phyloP scores from a whole-genome alignment of 192 early-diverging fungal species.

The Funneliformis mosseae region DNA sequence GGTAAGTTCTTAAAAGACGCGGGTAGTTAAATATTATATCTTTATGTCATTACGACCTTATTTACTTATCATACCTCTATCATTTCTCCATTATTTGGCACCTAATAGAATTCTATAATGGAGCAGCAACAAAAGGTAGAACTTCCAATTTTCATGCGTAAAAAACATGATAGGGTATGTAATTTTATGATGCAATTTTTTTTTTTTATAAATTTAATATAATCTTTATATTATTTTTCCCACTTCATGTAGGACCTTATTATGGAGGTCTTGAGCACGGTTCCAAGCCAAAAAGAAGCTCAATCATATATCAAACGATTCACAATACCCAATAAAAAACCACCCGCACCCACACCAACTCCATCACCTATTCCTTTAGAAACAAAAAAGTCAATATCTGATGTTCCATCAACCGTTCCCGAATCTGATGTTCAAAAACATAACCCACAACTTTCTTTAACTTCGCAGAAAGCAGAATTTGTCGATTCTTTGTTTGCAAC shows the following conservation, averaged over 20 bases:
- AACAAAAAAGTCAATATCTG: not conserved
- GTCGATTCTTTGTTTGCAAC: conserved; percentile 47
- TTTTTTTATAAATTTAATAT: not conserved
- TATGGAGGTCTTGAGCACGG: conserved; percentile 59
- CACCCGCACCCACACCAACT: not conserved
- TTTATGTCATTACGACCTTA: not conserved
- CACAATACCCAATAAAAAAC: conserved; percentile 10
- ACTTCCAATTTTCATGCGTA: not conserved
- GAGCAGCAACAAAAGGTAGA: not conserved
- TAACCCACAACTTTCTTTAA: not conserved
- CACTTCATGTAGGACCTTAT: conserved; percentile 54
- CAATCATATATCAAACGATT: conserved; percentile 64
- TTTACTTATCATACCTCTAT: not conserved
- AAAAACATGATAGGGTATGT: not conserved
- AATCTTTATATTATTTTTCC: not conserved
- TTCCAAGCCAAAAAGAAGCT: conserved; percentile 64
- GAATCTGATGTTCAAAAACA: not conserved
- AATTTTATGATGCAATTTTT: not conserved
- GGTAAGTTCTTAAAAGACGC: not conserved
- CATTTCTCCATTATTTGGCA: not conserved
- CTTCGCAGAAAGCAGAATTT: conserved; percentile 37
- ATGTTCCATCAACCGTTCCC: not conserved
- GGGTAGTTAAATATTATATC: no score
- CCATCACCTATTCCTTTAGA: not conserved
- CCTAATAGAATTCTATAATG: not conserved